Evolutionary conservation across 2,329 filamentous ascomycete genomes (phyloP).

Genomic region (Leptographium lundbergii): DNA sequence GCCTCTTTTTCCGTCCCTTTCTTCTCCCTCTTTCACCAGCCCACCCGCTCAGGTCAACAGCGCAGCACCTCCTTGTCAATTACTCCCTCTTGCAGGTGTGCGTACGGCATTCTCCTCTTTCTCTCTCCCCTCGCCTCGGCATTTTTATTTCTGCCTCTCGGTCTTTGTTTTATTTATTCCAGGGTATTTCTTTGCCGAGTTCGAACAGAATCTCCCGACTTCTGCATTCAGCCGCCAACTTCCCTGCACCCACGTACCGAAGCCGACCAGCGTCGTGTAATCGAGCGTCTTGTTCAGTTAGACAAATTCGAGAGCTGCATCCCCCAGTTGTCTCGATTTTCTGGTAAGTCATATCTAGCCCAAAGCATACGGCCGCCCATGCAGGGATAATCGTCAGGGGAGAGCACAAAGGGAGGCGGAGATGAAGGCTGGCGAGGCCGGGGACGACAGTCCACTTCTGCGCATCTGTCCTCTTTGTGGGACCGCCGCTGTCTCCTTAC

Average conservation of each 20-base stretch:
- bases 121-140: not conserved
- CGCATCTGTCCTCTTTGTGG: too few species aligned
- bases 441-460: too few species aligned
- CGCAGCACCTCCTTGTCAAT: conserved; percentile 31
- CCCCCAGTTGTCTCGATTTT: not conserved
- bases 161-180: not conserved
- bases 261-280: not conserved
- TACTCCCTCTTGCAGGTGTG: conserved; percentile 22
- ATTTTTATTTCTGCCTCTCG: not conserved
- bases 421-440: not conserved
- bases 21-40: conserved; percentile 9
- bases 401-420: not conserved
- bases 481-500: too few species aligned
- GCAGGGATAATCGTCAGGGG: not conserved
- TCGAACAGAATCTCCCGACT: not conserved
- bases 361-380: not conserved
- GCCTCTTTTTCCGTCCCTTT: conserved; percentile 6
- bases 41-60: conserved; percentile 16
- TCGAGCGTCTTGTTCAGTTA: not conserved
- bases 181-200: not conserved
- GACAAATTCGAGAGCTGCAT: not conserved
- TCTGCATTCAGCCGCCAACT: not conserved
- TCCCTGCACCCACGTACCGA: not conserved
- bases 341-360: not conserved
- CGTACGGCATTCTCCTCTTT: conserved; percentile 18